Evolutionary conservation across 228 moss, liverwort and hornwort species (phyloP).

Genomic region (Sphagnum magellanicum): DNA sequence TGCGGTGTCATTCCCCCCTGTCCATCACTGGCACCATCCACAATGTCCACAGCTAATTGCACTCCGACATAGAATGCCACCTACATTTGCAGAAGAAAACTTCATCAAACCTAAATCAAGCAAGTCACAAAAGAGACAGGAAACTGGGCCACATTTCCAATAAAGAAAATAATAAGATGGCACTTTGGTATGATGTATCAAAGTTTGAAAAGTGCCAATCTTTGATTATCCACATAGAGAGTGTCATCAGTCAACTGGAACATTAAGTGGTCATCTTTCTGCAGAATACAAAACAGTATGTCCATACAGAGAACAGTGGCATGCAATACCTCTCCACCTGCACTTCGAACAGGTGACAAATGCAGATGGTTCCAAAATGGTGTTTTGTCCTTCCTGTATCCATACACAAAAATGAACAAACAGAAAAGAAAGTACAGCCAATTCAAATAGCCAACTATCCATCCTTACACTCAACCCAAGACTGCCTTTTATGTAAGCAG

Average conservation of each 20-base stretch:
- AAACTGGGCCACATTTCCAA: background rate
- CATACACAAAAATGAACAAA: background rate
- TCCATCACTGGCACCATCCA: constrained; percentile 21
- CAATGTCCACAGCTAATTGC: constrained; percentile 51
- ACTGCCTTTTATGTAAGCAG: background rate
- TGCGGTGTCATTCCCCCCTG: constrained; percentile 26
- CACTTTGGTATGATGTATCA: background rate
- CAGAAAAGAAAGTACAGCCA: background rate
- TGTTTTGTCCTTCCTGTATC: constrained; percentile 54
- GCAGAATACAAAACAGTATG: background rate
- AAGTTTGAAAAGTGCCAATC: background rate
- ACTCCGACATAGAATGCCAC: constrained; percentile 78
- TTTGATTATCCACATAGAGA: background rate
- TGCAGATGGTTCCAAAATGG: constrained; percentile 85
- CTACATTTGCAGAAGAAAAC: constrained; percentile 17
- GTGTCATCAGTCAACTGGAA: background rate
- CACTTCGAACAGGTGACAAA: constrained; percentile 57
- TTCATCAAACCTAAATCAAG: background rate
- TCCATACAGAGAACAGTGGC: too few species aligned
- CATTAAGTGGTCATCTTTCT: background rate
- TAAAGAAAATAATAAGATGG: background rate
- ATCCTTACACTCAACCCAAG: background rate
- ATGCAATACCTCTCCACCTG: constrained; percentile 43
- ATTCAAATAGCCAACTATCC: background rate
- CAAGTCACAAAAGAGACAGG: background rate